Conservation (phyloP, 2,329 filamentous ascomycete genomes). For the Rutstroemia sp. region DNA sequence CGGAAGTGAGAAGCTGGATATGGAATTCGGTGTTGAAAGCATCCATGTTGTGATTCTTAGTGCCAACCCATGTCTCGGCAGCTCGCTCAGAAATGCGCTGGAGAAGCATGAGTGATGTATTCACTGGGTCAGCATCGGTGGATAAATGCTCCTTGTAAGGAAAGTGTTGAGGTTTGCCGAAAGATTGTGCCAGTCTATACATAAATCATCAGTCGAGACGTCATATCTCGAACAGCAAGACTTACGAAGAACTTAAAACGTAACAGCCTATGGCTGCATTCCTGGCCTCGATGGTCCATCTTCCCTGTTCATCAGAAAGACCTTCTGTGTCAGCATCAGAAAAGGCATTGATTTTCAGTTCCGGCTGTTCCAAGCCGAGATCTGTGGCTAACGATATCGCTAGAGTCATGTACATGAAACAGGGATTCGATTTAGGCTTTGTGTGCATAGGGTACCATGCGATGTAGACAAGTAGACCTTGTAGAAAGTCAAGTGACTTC, state of each 20-base stretch:
- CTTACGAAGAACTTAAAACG: constrained; percentile 26
- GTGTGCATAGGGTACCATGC: constrained; percentile 41
- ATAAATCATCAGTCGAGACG: neutral
- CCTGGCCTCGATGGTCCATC: constrained; percentile 21
- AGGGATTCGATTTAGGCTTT: constrained; percentile 25
- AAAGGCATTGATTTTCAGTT: constrained; percentile 16
- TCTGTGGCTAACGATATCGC: constrained; percentile 29
- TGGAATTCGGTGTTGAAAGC: constrained; percentile 20
- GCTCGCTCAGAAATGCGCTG: constrained; percentile 19
- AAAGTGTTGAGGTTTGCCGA: constrained; percentile 23
- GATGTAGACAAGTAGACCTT: constrained; percentile 52
- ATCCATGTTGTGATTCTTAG: constrained; percentile 12
- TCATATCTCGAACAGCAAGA: neutral
- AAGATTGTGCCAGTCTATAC: constrained; percentile 13
- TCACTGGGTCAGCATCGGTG: constrained; percentile 5
- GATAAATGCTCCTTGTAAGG: constrained; percentile 21
- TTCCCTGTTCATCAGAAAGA: constrained; percentile 13
- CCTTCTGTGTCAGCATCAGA: constrained; percentile 15
- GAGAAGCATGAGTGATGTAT: constrained; percentile 14
- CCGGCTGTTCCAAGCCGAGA: constrained; percentile 25
- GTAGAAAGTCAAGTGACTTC: constrained; percentile 48
- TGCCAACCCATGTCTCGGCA: neutral
- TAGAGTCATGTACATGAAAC: constrained; percentile 27
- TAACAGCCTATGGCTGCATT: constrained; percentile 27
- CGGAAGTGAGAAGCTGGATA: constrained; percentile 20